Base-by-base conservation (phyloP, 1,284 basidiomycete species). In the Microbotryum silenes-acaulis region DNA sequence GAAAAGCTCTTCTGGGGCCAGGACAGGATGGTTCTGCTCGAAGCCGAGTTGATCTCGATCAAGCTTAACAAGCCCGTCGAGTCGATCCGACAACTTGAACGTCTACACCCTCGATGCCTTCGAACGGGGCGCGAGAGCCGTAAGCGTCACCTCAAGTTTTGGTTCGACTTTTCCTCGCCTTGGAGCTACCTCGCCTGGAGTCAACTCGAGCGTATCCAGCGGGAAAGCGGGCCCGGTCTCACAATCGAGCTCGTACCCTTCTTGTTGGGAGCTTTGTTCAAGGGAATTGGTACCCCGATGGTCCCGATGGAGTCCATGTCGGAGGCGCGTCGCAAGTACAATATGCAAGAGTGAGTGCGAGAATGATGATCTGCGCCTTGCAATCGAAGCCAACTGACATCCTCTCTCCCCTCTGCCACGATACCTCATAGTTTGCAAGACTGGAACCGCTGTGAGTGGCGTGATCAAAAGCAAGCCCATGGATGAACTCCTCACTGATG, bases 1-100 rank as follows among this genome's bases (percentile, higher is more conserved):
- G 27, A 51, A 21, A 54, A 56, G 49, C 21, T 60, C n/a, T 53
- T 55, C 23, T 60, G 52, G 52, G 59, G 59, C 14, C 59, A 60
- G 27, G 59, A 60, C 31, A 53, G 59, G 12, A 18, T 60, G 21
- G 46, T 50, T 18, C 25, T 60, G 12, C 29, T 60, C 37, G 59
- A 60, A 33, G 59, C 59, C 29, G 33, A 60, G 25, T 23, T 60
- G 21, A 54, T 49, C 12, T 23, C 53, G 18, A 25, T 60, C 54
- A 49, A 56, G 54, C 47, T 51, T 10, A 12, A 25, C 5, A 55
- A 56, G 33, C 59, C 59, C 8, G 31, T 54, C 16, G 47, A 54
- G 31, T 51, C 49, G 31, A 33, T 60, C 42, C 52, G 53, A 23
- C 27, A 55, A 12, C 45, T 54, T 23, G 54, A 60, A 31, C 31